A percentile compares a stretch with the other conserved stretches of the same genome.
Conservation (phyloP, 1,284 basidiomycete species). For the Fomitopsis betulina region DNA sequence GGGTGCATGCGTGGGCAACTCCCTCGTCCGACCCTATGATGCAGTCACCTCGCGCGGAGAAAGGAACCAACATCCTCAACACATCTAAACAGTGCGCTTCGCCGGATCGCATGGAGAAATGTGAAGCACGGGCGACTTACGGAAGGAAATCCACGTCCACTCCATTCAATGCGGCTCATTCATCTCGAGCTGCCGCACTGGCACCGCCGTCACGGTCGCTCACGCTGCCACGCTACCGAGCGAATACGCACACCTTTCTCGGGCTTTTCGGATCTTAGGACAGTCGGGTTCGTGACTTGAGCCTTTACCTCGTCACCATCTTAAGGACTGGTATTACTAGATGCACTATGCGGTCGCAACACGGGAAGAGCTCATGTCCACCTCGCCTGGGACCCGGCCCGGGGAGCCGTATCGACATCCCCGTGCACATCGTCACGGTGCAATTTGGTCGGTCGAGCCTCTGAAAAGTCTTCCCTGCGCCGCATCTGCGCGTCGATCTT, state of each 20-base stretch:
- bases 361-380: background rate
- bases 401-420: background rate
- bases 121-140: background rate
- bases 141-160: background rate
- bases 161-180: background rate
- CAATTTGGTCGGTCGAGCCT: too few species aligned
- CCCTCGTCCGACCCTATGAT: background rate
- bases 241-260: background rate
- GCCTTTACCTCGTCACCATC: too few species aligned
- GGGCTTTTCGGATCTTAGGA: background rate
- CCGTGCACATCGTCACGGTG: background rate
- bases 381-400: background rate
- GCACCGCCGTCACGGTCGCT: background rate
- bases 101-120: background rate
- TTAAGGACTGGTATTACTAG: background rate
- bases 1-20: background rate
- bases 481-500: background rate
- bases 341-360: background rate
- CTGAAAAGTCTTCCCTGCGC: background rate
- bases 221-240: constrained; percentile 1
- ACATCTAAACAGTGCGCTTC: background rate
- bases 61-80: background rate
- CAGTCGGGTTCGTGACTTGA: background rate
- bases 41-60: background rate
- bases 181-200: background rate